These are phyloP conservation scores for Chlorella sp. DNA, from an alignment of 139 green algal genomes.

Conservation along the genomic window DNA sequence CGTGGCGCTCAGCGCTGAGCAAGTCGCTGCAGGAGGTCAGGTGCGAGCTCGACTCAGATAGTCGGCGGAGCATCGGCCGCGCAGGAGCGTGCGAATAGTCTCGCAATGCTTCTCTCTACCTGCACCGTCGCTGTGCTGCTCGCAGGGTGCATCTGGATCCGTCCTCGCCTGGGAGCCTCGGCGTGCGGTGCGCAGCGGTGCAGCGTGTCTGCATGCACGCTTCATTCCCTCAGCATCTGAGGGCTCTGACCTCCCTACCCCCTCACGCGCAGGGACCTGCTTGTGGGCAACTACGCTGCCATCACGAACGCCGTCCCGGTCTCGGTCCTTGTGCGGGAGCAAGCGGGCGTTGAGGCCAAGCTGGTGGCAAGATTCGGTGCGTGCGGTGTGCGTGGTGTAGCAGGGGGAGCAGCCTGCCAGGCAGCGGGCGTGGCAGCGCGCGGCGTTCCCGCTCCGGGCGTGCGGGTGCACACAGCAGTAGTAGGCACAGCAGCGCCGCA, in stretches of 20 bases:
- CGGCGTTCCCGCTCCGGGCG: too few relatives aligned
- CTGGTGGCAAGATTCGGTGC: conserved; percentile 80
- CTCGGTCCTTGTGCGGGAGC: conserved; percentile 80
- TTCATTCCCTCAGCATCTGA: too few relatives aligned
- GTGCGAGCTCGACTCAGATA: conserved; percentile 27
- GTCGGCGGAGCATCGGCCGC: too few relatives aligned
- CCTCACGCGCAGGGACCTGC: conserved; percentile 63
- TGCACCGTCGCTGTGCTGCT: too few relatives aligned
- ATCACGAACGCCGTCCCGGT: conserved; percentile 85
- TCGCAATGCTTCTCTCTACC: too few relatives aligned
- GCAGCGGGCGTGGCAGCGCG: too few relatives aligned
- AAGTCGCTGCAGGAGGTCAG: conserved; percentile 76
- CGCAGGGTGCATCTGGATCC: conserved; percentile 80
- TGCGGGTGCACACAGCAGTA: too few relatives aligned
- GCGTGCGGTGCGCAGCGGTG: conserved; percentile 51
- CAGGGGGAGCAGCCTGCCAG: too few relatives aligned
- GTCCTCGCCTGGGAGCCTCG: conserved; percentile 56
- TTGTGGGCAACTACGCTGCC: conserved; percentile 72
- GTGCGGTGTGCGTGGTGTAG: too few relatives aligned
- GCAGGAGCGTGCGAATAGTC: too few relatives aligned
- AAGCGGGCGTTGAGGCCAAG: conserved; percentile 57
- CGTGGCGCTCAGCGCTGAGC: conserved; percentile 34
- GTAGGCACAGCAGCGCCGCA: too few relatives aligned
- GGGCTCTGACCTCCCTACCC: neutral
- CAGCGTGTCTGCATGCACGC: too few relatives aligned